Evolutionary conservation across 257 asterid species (phyloP).

Genomic region (Verbascum thapsus): DNA sequence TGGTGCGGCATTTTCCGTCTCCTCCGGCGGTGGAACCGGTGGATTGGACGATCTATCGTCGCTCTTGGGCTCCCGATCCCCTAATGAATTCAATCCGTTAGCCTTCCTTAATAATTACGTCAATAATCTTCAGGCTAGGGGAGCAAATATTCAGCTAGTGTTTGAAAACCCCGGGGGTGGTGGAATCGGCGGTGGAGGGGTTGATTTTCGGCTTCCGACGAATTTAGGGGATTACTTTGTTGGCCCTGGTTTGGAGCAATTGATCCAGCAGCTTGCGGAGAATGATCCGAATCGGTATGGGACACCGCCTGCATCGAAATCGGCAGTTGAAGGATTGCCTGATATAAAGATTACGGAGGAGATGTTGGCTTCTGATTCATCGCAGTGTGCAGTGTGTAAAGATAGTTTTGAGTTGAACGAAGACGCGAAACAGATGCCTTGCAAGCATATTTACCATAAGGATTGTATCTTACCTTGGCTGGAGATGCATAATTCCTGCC

Average conservation of each 20-base stretch:
- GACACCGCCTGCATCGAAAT: constrained; percentile 43
- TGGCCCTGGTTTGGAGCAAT: constrained; percentile 40
- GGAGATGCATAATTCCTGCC: constrained; percentile 61
- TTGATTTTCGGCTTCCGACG: constrained; percentile 34
- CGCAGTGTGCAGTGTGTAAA: constrained; percentile 63
- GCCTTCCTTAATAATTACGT: constrained; percentile 53
- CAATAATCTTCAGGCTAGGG: constrained; percentile 46
- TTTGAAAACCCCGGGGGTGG: constrained; percentile 54
- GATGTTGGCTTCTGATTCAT: constrained; percentile 36
- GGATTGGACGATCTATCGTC: constrained; percentile 31
- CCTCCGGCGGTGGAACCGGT: constrained; percentile 30
- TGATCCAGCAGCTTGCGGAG: constrained; percentile 42
- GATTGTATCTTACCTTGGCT: constrained; percentile 70
- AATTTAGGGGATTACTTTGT: constrained; percentile 40
- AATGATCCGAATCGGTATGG: constrained; percentile 41
- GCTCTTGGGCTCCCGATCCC: constrained; percentile 37
- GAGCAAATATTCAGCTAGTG: constrained; percentile 62
- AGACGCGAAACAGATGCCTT: constrained; percentile 52
- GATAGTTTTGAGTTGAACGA: constrained; percentile 55
- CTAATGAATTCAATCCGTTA: constrained; percentile 56
- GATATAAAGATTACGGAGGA: constrained; percentile 34
- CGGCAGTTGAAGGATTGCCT: constrained; percentile 36
- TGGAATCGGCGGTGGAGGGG: constrained; percentile 31
- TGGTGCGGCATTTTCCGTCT: constrained; percentile 23
- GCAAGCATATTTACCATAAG: constrained; percentile 55